Base-by-base conservation (phyloP, 495 filamentous ascomycete genomes). In the Lasiosphaeria hispida region DNA sequence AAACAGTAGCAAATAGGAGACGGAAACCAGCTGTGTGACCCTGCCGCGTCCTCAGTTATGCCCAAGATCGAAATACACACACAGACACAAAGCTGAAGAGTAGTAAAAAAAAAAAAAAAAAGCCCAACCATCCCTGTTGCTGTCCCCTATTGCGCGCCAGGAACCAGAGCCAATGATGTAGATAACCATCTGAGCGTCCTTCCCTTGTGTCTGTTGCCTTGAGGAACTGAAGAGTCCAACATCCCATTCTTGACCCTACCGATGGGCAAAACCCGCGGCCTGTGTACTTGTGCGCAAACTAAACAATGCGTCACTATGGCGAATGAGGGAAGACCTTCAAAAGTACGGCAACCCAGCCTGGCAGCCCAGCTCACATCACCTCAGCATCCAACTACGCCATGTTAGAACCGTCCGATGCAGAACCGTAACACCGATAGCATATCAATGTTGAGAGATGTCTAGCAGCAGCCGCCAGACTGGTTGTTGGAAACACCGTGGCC, bases 401-500 rank as follows among this genome's bases (percentile, higher is more conserved):
- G 49, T 55, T 57, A 65, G 59, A 69, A 55, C 63, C 64, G 53
- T 59, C 66, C 64, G 60, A 66, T 66, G 64, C 55, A 65, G 60
- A 67, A 58, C 60, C 65, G 51, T 48, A 61, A 58, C 60, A 64
- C 60, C 59, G 51, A 61, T 34, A 56, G 55, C 59, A 58, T 57
- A 63, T 15, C 55, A 52, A 53, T 48, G 48, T 17, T 30, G 54
- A n/a, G 23, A 10, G 17, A 11, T 57, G 57, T 81, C 77, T 96
- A 99, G 80, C 94, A 99, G 85, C 94, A 99, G 65, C 92, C 91
- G 64, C 89, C 85, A 62, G 85, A 88, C 55, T 90, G 91, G 65
- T 89, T 89, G 73, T 88, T 92, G 72, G 94, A 90, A 64, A 97
- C 92, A 68, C 93, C 91, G 73, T 94, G 90, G 64, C 95, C 95